Evolutionary conservation across 768 basidiomycete genomes (phyloP).

Genomic region (Multifurca ochricompacta): DNA sequence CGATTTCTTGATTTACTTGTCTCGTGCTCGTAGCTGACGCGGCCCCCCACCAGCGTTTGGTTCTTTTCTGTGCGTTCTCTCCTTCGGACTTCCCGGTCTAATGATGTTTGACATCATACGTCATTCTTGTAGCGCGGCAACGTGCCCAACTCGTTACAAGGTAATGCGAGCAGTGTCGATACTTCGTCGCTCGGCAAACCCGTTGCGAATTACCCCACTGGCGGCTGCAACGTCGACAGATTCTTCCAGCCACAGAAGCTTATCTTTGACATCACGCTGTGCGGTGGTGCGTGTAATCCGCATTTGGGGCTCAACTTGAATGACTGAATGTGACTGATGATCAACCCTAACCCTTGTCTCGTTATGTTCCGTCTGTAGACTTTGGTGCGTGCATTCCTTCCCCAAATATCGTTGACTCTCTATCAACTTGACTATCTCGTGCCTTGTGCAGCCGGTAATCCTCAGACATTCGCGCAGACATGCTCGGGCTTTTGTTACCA

Average conservation of each 20-base stretch:
- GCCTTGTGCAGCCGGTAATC: conserved; percentile 4
- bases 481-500: conserved; percentile 20
- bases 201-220: conserved; percentile 56
- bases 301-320: no score
- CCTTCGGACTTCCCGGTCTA: conserved; percentile 13
- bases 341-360: no score
- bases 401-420: neutral
- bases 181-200: conserved; percentile 57
- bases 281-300: conserved; percentile 52
- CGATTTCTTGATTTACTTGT: neutral
- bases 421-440: conserved; percentile 1
- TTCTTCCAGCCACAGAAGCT: conserved; percentile 59
- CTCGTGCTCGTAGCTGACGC: neutral
- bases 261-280: conserved; percentile 69
- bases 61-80: conserved; percentile 43
- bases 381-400: conserved; percentile 5
- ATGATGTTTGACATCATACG: neutral
- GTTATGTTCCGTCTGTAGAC: neutral
- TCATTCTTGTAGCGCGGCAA: conserved; percentile 32
- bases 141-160: conserved; percentile 42
- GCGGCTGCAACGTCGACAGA: conserved; percentile 42
- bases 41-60: conserved; percentile 41
- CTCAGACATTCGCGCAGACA: conserved; percentile 5
- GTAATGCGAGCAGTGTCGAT: conserved; percentile 43
- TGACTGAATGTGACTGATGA: no score